Conservation (phyloP, 2,329 filamentous ascomycete species). For the Penicillium sp. region DNA sequence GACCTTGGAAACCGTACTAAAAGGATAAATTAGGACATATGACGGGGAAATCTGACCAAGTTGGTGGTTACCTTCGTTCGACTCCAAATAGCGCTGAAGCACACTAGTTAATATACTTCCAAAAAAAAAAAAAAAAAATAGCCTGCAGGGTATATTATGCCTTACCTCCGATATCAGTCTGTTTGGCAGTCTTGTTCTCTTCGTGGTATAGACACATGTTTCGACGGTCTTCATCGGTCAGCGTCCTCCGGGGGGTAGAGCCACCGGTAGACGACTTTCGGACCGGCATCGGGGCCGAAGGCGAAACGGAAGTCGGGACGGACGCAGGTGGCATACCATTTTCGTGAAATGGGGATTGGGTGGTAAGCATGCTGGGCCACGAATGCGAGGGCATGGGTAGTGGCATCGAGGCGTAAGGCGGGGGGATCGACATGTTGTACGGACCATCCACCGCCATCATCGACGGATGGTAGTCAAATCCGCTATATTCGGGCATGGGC, state of each 20-base stretch:
- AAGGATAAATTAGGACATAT: slow-evolving; percentile 13
- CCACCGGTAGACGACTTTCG: slow-evolving; percentile 43
- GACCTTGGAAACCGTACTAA: slow-evolving; percentile 97
- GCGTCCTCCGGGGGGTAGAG: slow-evolving; percentile 74
- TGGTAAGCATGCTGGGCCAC: slow-evolving; percentile 82
- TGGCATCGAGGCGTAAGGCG: slow-evolving; percentile 59
- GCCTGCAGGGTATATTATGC: slow-evolving; percentile 19
- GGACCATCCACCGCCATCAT: slow-evolving; percentile 59
- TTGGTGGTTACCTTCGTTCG: slow-evolving; percentile 75
- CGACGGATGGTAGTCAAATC: slow-evolving; percentile 63
- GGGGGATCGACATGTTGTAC: slow-evolving; percentile 56
- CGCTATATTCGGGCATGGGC: slow-evolving; percentile 66
- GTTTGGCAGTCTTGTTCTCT: slow-evolving; percentile 84
- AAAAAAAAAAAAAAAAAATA: too few species aligned
- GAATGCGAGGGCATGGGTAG: slow-evolving; percentile 66
- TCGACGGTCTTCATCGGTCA: slow-evolving; percentile 86
- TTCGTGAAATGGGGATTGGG: slow-evolving; percentile 63
- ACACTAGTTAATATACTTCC: slow-evolving; percentile 15
- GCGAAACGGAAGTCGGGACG: slow-evolving; percentile 53
- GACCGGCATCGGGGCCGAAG: slow-evolving; percentile 44
- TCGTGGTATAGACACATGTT: slow-evolving; percentile 93
- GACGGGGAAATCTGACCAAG: slow-evolving; percentile 16
- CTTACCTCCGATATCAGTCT: slow-evolving; percentile 90
- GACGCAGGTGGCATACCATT: slow-evolving; percentile 59
- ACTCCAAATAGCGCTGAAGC: slow-evolving; percentile 79